Base-by-base conservation (phyloP, 768 basidiomycete genomes). In the Russula ochroleuca region DNA sequence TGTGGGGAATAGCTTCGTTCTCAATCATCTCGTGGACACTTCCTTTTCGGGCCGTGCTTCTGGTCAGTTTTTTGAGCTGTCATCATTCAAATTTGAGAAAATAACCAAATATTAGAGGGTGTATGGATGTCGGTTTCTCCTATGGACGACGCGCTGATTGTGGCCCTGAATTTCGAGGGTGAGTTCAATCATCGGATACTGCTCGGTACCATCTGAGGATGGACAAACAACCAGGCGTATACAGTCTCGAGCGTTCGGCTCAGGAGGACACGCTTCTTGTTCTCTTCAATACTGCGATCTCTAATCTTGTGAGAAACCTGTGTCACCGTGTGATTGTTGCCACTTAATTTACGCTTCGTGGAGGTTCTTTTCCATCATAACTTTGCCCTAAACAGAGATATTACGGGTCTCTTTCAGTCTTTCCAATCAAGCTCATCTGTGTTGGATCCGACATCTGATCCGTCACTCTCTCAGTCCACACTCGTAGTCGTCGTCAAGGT, bases 101-200 rank as follows among this genome's bases (percentile, higher is more conserved):
- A 17, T 58, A 25, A 41, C 40, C 15, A 37, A 8, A 21, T 67
- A 28, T 35, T 67, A 69, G 83, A 85, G 74, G 85, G 85, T 3
- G 83, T 86, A 1, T 86, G 85, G 85, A 82, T 86, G 79, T 85
- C 85, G 0, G 83, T 83, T 13, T 84, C 85, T 1, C 86, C 85
- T 0, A 85, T 84, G 0, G 74, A 79, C 55, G 80, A 84, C 23
- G 72, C 73, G 0, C 69, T 87, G 17, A 74, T 86, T 15, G 84
- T 86, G 1, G 80, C 85, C 2, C 75, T 86, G 8, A 85, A 86
- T 65, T 87, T 86, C 55, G 86, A 86, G 77, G 85, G 85, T 79
- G 28, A 63, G 31, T 7, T 55, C 28, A 8, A 6, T 43, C 23
- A 2, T 13, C 40, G n/a, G 21, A 15, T 9, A 21, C 5, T 8